A percentile compares a stretch with the other conserved stretches of the same genome.
These are phyloP conservation scores for Scenedesmus sp. DNA, from an alignment of 163 green algal genomes.

Conservation along the genomic window DNA sequence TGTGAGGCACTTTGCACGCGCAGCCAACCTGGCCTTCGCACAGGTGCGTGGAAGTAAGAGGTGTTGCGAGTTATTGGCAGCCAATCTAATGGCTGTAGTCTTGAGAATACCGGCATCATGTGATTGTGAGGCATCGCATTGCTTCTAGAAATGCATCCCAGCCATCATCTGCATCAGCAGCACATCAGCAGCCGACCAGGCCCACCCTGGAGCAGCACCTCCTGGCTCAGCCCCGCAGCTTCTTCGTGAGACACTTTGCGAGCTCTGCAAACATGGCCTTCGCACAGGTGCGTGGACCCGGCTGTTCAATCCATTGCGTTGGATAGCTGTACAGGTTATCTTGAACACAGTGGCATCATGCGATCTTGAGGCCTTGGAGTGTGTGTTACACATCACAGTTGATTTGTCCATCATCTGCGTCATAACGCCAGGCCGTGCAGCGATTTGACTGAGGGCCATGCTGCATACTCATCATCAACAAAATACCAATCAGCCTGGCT, in stretches of 20 bases:
- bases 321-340: no score
- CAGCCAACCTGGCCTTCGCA: background rate
- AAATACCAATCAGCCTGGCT: background rate
- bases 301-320: no score
- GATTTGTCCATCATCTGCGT: background rate
- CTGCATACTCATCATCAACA: no score
- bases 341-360: background rate
- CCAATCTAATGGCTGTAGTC: background rate
- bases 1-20: background rate
- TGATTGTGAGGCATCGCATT: background rate
- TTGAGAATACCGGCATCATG: background rate
- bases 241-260: background rate
- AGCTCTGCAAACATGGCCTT: background rate
- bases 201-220: background rate
- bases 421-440: no score
- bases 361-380: no score
- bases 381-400: background rate
- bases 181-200: no score
- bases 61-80: background rate
- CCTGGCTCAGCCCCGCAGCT: background rate
- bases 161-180: no score
- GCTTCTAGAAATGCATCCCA: no score
- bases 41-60: background rate
- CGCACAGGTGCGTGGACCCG: background rate
- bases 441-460: background rate